These are phyloP conservation scores for Chenopodium quinoa DNA, from an alignment of 148 eudicot genomes.

Conservation along the genomic window DNA sequence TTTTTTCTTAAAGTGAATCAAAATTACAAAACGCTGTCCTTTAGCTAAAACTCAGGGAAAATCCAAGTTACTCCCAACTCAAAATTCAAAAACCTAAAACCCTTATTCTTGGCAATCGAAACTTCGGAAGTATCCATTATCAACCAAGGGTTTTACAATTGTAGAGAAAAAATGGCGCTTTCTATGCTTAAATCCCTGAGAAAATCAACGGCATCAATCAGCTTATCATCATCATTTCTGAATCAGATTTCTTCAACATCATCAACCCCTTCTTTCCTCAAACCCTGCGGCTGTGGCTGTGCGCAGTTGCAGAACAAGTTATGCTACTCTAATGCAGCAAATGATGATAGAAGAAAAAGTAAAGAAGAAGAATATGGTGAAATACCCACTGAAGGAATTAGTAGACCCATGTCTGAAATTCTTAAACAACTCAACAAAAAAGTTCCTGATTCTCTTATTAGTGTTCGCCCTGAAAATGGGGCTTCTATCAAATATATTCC, in stretches of 20 bases:
- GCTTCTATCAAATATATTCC: constrained; percentile 66
- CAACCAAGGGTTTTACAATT: neutral
- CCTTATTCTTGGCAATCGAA: neutral
- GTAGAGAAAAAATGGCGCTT: constrained; percentile 23
- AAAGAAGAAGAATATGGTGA: constrained; percentile 17
- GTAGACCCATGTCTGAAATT: constrained; percentile 64
- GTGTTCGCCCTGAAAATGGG: constrained; percentile 54
- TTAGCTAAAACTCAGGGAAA: too few species aligned
- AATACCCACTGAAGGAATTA: constrained; percentile 60
- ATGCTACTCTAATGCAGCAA: constrained; percentile 7
- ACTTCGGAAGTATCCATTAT: neutral
- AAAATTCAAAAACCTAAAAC: neutral
- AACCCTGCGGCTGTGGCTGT: neutral
- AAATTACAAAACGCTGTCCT: too few species aligned
- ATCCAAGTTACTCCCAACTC: too few species aligned
- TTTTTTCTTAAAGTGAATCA: too few species aligned
- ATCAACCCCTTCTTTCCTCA: constrained; percentile 1
- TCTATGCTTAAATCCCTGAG: constrained; percentile 3
- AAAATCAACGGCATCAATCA: neutral
- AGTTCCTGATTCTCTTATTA: constrained; percentile 66
- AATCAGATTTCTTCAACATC: neutral
- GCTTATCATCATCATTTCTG: neutral
- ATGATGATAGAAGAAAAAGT: constrained; percentile 14
- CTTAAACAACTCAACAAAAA: constrained; percentile 74
- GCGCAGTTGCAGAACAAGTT: constrained; percentile 12